Evolutionary conservation across 2,329 filamentous ascomycete genomes (phyloP).

Genomic region (Monilinia aucupariae): DNA sequence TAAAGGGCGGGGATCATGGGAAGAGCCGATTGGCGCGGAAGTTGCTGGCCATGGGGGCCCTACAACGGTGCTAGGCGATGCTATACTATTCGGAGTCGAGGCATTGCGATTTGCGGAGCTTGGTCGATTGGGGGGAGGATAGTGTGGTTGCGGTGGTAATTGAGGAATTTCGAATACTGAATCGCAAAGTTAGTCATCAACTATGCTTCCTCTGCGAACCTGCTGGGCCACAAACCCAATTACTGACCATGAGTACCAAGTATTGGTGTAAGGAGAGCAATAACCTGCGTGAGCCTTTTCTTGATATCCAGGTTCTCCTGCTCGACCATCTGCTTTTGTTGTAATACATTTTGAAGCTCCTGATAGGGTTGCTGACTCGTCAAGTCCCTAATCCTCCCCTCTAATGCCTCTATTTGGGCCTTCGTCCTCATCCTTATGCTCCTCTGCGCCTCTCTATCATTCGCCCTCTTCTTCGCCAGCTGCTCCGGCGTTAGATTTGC

Average conservation of each 20-base stretch:
- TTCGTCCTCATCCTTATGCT: constrained; percentile 84
- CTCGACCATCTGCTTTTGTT: constrained; percentile 71
- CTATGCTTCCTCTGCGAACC: not conserved
- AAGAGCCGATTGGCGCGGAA: constrained; percentile 30
- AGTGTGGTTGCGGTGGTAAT: constrained; percentile 22
- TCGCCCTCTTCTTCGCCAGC: constrained; percentile 82
- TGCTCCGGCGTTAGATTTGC: constrained; percentile 85
- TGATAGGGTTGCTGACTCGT: constrained; percentile 73
- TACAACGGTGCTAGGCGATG: constrained; percentile 37
- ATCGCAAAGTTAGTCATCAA: constrained; percentile 9
- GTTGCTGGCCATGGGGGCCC: constrained; percentile 32
- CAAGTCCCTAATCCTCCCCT: constrained; percentile 70
- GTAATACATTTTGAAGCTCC: constrained; percentile 70
- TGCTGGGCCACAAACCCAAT: constrained; percentile 6
- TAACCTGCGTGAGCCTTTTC: constrained; percentile 57
- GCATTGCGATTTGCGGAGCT: constrained; percentile 34
- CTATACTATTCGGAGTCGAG: constrained; percentile 39
- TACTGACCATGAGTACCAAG: constrained; percentile 37
- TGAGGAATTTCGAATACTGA: constrained; percentile 24
- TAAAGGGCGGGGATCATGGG: constrained; percentile 27
- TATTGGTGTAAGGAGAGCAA: constrained; percentile 59
- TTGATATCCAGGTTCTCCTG: constrained; percentile 76
- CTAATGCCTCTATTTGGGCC: constrained; percentile 75
- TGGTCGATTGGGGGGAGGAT: constrained; percentile 31
- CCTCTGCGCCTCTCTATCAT: constrained; percentile 85